These are phyloP conservation scores for Tuber magnatum DNA, from an alignment of 495 filamentous ascomycete genomes.

Conservation along the genomic window DNA sequence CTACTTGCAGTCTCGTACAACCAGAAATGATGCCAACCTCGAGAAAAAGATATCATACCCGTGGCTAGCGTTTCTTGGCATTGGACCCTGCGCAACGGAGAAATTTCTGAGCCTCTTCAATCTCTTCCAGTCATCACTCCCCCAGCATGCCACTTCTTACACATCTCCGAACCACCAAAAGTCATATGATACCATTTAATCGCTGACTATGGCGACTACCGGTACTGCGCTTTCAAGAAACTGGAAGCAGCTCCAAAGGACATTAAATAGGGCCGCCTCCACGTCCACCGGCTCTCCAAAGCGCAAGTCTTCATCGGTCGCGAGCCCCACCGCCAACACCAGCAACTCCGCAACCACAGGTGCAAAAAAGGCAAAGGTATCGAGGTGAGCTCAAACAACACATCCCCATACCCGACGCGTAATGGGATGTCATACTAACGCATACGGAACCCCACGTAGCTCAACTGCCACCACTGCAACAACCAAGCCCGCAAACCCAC, in stretches of 20 bases:
- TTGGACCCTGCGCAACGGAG: neutral
- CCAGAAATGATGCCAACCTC: neutral
- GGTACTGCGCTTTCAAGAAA: constrained; percentile 27
- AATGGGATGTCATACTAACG: constrained; percentile 33
- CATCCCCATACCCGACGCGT: neutral
- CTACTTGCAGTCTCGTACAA: neutral
- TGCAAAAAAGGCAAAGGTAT: neutral
- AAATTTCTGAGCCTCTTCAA: neutral
- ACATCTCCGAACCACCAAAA: neutral
- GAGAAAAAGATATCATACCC: neutral
- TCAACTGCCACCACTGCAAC: neutral
- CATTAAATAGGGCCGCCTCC: constrained; percentile 6
- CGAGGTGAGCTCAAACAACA: neutral
- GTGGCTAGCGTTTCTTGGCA: neutral
- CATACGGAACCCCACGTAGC: neutral
- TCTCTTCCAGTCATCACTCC: neutral
- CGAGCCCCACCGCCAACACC: neutral
- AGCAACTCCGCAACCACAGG: neutral
- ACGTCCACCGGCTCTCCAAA: neutral
- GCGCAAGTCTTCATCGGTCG: neutral
- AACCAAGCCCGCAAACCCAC: neutral
- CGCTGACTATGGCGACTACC: constrained; percentile 16
- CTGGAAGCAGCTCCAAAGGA: constrained; percentile 36
- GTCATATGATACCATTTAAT: neutral
- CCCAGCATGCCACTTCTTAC: neutral